Base-by-base conservation (phyloP, 73 alveolate genomes). In the Diophrys appendiculata region DNA sequence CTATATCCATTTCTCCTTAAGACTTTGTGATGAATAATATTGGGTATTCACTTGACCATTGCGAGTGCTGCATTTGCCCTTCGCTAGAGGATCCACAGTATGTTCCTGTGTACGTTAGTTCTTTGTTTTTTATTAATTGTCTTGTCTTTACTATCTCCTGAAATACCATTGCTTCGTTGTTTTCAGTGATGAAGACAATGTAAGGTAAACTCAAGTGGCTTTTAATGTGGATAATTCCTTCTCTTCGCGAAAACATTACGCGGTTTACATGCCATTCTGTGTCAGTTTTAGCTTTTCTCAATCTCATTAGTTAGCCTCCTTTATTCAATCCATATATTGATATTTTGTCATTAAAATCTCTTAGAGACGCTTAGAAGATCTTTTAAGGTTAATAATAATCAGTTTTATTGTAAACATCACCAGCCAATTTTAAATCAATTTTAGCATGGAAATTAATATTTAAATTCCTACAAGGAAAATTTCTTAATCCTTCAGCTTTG, bases 401-500 rank as follows among this genome's bases (percentile, higher is more conserved):
- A n/a, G n/a, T n/a, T n/a, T n/a, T n/a, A 29, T 79, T 72, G 27
- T 77, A 68, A 65, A 78, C 32, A 23, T 76, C 82, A 24, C 86
- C 54, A 1, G 86, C 54, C 33, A 34, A 11, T 67, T 83, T 31
- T 25, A 83, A 27, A 33, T 32, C 71, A 77, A 29, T 69, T 69
- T 55, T 56, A 5, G 2, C 29, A 11, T 71, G 26, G 1, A 73
- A 34, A n/a, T 0, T 11, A 0, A 86, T 29, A 26, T 27, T 24
- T 30, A 80, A 14, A 56, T 77, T 72, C 43, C 67, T 79, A 23
- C 22, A 5, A 2, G 93, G 93, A 76, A 86, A 86, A 31, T 80
- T 86, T 33, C 93, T 71, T 2, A 86, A 70, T 22, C 90, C 89
- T 52, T 86, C 93, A 65, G 78, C 71, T 33, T 67, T 86, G 69